phyloP scores from a whole-genome alignment of 176 grass and related monocot genomes.

The Cocos nucifera region DNA sequence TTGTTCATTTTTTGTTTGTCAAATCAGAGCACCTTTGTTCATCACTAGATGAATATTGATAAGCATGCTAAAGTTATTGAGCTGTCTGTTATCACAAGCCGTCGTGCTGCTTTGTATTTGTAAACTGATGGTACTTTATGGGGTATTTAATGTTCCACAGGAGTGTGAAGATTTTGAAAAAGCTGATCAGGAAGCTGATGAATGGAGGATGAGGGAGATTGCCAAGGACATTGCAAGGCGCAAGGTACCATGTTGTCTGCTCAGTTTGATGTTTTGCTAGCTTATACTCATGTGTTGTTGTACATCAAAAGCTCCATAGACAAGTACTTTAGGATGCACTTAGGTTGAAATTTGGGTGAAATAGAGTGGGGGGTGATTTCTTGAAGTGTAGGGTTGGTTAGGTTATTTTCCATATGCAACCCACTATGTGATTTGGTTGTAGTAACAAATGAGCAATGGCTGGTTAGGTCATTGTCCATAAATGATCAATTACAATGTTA shows the following conservation, averaged over 20 bases:
- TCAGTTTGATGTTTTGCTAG: too few species aligned
- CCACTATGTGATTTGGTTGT: too few species aligned
- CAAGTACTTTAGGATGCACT: too few species aligned
- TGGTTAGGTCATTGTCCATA: too few species aligned
- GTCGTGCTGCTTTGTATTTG: background rate
- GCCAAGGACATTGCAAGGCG: conserved; percentile 70
- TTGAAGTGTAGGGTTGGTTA: too few species aligned
- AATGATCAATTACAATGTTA: too few species aligned
- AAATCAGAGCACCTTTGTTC: background rate
- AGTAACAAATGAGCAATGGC: too few species aligned
- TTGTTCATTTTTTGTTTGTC: conserved; percentile 1
- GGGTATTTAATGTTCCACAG: conserved; percentile 33
- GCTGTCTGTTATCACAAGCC: background rate
- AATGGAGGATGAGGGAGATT: conserved; percentile 86
- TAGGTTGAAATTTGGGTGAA: too few species aligned
- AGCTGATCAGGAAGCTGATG: conserved; percentile 73
- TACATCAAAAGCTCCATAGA: too few species aligned
- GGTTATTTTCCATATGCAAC: too few species aligned
- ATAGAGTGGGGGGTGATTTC: too few species aligned
- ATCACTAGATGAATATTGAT: background rate
- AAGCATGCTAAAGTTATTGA: background rate
- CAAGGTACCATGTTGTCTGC: conserved; percentile 39
- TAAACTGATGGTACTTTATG: background rate
- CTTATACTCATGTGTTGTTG: too few species aligned
- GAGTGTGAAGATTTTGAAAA: conserved; percentile 55